A percentile compares a stretch with the other conserved stretches of the same genome.
Evolutionary conservation across 495 filamentous ascomycete genomes (phyloP).

Genomic region (Usnea hakonensis): DNA sequence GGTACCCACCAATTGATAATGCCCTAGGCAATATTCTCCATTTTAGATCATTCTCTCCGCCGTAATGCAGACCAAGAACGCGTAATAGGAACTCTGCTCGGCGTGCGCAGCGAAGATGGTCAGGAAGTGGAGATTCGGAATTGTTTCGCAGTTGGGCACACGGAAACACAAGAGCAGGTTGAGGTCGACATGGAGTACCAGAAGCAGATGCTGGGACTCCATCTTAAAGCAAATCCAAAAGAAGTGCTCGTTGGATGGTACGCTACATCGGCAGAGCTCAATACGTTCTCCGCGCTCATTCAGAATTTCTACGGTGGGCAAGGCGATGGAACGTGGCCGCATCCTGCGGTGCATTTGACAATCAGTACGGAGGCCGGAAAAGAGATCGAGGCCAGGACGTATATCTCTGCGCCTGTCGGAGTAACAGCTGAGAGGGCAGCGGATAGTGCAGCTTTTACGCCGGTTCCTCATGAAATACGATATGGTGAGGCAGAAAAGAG

Average conservation of each 20-base stretch:
- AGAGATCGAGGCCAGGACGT: slow-evolving; percentile 77
- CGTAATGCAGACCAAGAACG: slow-evolving; percentile 82
- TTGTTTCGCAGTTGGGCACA: slow-evolving; percentile 96
- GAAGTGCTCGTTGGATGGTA: slow-evolving; percentile 97
- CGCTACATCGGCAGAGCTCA: slow-evolving; percentile 88
- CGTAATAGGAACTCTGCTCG: slow-evolving; percentile 92
- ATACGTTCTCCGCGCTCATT: slow-evolving; percentile 95
- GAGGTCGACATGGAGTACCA: slow-evolving; percentile 99
- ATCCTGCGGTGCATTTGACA: slow-evolving; percentile 93
- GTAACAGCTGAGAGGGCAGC: slow-evolving; percentile 89
- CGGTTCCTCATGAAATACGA: slow-evolving; percentile 86
- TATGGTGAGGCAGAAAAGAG: slow-evolving; percentile 87
- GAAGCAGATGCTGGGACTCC: slow-evolving; percentile 93
- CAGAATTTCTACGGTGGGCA: slow-evolving; percentile 99
- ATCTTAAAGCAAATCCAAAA: slow-evolving; percentile 86
- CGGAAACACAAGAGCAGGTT: slow-evolving; percentile 95
- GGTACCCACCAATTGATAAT: background rate
- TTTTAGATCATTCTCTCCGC: slow-evolving; percentile 92
- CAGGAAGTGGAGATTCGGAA: slow-evolving; percentile 90
- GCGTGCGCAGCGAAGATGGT: slow-evolving; percentile 88
- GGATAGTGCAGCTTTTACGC: slow-evolving; percentile 92
- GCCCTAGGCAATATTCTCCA: slow-evolving; percentile 80
- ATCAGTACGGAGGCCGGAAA: slow-evolving; percentile 79
- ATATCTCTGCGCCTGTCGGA: slow-evolving; percentile 90
- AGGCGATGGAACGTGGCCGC: slow-evolving; percentile 91